Conservation (phyloP, 2,329 filamentous ascomycete genomes). For the Clonostachys rosea region DNA sequence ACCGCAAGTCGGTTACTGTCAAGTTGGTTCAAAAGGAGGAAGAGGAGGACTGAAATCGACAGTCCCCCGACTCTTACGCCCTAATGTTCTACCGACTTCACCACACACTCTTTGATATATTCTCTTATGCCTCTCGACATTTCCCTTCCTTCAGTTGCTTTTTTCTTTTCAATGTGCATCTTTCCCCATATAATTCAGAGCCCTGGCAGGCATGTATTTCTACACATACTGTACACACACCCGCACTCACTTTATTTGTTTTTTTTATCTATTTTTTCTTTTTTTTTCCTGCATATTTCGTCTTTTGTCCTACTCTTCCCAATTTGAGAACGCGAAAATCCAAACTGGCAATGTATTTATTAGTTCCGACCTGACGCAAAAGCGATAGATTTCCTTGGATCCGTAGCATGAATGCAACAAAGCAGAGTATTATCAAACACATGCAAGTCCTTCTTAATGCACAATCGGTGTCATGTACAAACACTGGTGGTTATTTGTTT, state of each 20-base stretch:
- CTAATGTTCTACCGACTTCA: too few relatives aligned
- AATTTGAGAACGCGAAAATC: neutral
- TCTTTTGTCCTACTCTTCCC: neutral
- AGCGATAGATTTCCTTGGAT: too few relatives aligned
- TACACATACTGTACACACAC: too few relatives aligned
- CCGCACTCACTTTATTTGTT: too few relatives aligned
- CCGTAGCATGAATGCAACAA: conserved; percentile 17
- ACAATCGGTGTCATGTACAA: too few relatives aligned
- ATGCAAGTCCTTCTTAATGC: too few relatives aligned
- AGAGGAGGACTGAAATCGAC: conserved; percentile 7
- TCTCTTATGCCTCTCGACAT: neutral
- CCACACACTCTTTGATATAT: too few relatives aligned
- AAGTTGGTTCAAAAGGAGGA: conserved; percentile 37
- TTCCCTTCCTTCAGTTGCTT: neutral
- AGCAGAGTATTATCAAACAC: conserved; percentile 10
- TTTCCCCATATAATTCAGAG: neutral
- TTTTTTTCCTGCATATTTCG: neutral
- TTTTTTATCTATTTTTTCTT: neutral
- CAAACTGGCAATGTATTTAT: neutral
- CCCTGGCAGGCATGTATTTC: too few relatives aligned
- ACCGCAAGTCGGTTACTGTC: conserved; percentile 31
- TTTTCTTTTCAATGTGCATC: neutral
- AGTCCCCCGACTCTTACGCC: too few relatives aligned
- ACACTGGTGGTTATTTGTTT: too few relatives aligned
- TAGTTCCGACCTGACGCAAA: too few relatives aligned